Percentiles rank a stretch among this genome's conserved stretches.
Evolutionary conservation across 345 rosid genomes (phyloP).

Genomic region (Eutrema yunnanense): DNA sequence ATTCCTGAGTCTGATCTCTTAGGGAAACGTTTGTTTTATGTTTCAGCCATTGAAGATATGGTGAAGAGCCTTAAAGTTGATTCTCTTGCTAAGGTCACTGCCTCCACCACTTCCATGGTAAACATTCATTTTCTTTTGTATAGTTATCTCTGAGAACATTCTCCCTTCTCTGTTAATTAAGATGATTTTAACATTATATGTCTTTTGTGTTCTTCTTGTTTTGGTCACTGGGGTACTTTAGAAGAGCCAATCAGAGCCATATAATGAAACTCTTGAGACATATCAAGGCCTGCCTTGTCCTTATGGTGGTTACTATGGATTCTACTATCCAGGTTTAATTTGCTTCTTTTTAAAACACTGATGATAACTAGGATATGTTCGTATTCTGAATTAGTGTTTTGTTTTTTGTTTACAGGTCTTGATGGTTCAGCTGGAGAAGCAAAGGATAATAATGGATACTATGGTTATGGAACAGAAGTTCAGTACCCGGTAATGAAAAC

Average conservation of each 20-base stretch:
- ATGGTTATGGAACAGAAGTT: constrained; percentile 38
- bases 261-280: constrained; percentile 28
- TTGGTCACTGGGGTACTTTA: not conserved
- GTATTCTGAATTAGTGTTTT: not conserved
- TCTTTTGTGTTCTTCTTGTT: not conserved
- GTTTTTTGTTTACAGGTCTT: constrained; percentile 22
- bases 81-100: constrained; percentile 24
- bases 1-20: not conserved
- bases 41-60: constrained; percentile 31
- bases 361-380: not conserved
- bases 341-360: not conserved
- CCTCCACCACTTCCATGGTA: constrained; percentile 33
- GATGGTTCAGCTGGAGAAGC: constrained; percentile 33
- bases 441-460: constrained; percentile 34
- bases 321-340: constrained; percentile 40
- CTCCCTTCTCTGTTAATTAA: not conserved
- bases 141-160: not conserved
- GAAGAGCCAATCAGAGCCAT: constrained; percentile 31
- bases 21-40: not conserved
- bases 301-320: constrained; percentile 34
- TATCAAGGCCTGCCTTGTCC: constrained; percentile 36
- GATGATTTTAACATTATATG: not conserved
- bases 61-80: constrained; percentile 36
- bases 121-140: not conserved
- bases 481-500: constrained; percentile 41